Evolutionary conservation across 768 basidiomycete genomes (phyloP).

Genomic region (Collybia mongolica): DNA sequence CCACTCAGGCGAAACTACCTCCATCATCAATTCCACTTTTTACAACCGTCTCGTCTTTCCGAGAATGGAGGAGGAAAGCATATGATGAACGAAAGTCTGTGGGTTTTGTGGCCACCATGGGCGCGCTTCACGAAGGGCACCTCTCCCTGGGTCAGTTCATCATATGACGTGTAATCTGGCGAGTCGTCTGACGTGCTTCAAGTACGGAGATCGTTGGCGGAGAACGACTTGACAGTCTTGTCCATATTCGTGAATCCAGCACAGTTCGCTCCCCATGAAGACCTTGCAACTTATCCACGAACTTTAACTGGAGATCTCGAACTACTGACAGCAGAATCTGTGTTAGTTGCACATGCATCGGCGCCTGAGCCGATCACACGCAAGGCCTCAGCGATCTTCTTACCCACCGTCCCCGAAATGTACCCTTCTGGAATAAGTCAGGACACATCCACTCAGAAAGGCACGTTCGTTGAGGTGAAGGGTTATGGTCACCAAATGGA

Average conservation of each 20-base stretch:
- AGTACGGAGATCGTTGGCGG: constrained; percentile 76
- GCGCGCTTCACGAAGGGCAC: constrained; percentile 93
- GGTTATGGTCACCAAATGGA: constrained; percentile 94
- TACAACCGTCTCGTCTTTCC: constrained; percentile 56
- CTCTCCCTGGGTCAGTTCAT: constrained; percentile 73
- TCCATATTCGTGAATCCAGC: constrained; percentile 99
- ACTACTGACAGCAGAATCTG: constrained; percentile 43
- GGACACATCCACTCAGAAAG: constrained; percentile 69
- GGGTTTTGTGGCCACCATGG: constrained; percentile 98
- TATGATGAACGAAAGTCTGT: constrained; percentile 63
- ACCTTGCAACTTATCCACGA: constrained; percentile 87
- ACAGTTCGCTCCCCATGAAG: constrained; percentile 96
- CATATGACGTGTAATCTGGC: neutral
- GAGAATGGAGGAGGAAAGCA: constrained; percentile 73
- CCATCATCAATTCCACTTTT: constrained; percentile 30
- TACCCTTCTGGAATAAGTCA: constrained; percentile 92
- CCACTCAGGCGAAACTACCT: neutral
- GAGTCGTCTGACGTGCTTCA: constrained; percentile 5
- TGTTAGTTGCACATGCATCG: constrained; percentile 17
- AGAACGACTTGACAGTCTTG: constrained; percentile 85
- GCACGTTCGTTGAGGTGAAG: constrained; percentile 91
- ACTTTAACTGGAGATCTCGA: constrained; percentile 77
- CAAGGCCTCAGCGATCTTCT: constrained; percentile 69
- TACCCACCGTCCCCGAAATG: constrained; percentile 80
- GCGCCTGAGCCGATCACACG: constrained; percentile 24